Conservation (phyloP, 305 asterid species). For the Fraxinus floribunda region DNA sequence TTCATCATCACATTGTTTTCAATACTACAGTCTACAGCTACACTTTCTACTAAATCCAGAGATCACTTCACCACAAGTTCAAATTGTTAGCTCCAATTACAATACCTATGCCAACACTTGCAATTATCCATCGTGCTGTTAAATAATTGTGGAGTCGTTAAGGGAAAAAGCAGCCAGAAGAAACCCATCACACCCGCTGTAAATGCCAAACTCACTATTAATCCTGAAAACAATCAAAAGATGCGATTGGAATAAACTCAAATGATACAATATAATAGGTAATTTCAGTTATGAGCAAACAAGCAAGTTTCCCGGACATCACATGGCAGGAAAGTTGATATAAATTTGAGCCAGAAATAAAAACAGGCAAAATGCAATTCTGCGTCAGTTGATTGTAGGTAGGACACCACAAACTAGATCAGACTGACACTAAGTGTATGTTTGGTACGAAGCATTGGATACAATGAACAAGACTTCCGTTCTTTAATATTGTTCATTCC, state of each 20-base stretch:
- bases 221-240: conserved; percentile 46
- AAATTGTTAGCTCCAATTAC: conserved; percentile 52
- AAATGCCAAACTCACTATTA: conserved; percentile 45
- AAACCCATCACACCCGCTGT: conserved; percentile 59
- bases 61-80: background rate
- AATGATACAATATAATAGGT: background rate
- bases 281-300: background rate
- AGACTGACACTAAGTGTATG: background rate
- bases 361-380: background rate
- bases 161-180: conserved; percentile 66
- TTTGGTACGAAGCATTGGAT: background rate
- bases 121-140: conserved; percentile 52
- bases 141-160: conserved; percentile 60
- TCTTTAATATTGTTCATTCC: background rate
- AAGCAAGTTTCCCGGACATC: background rate
- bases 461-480: background rate
- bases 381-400: background rate
- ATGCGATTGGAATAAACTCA: background rate
- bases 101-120: conserved; percentile 80
- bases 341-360: background rate
- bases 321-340: background rate
- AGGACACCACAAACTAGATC: background rate
- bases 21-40: background rate
- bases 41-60: background rate
- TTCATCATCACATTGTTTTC: background rate